A percentile compares a stretch with the other conserved stretches of the same genome.
Conservation (phyloP, 2,329 filamentous ascomycete genomes). For the Botrytis tulipae region DNA sequence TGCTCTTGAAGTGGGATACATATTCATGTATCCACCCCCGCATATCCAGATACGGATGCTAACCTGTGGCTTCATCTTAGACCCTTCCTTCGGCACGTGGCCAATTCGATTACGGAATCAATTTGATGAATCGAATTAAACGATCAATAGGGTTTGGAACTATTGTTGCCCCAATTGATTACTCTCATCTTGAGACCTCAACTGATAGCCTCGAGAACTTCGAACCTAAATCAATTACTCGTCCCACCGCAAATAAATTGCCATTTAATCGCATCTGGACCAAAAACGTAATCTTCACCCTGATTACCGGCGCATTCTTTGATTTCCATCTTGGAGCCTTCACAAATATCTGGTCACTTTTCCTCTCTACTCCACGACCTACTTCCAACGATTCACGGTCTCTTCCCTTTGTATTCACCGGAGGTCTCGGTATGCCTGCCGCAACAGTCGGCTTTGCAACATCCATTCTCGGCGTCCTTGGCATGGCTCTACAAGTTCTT, state of each 20-base stretch:
- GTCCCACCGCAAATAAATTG: slow-evolving; percentile 19
- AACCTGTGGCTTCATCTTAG: slow-evolving; percentile 3
- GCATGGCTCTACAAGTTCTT: slow-evolving; percentile 66
- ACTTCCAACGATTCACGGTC: slow-evolving; percentile 1
- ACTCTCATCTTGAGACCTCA: slow-evolving; percentile 22
- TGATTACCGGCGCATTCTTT: slow-evolving; percentile 50
- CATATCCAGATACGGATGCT: not conserved
- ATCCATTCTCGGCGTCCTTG: slow-evolving; percentile 66
- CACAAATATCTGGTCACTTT: slow-evolving; percentile 57
- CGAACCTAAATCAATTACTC: slow-evolving; percentile 9
- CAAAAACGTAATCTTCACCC: slow-evolving; percentile 43
- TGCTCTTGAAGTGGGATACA: slow-evolving; percentile 4
- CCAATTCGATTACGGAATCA: slow-evolving; percentile 14
- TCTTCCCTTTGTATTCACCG: slow-evolving; percentile 48
- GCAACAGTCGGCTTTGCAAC: slow-evolving; percentile 66
- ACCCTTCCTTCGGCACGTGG: slow-evolving; percentile 19
- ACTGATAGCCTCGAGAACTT: not conserved
- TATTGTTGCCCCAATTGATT: slow-evolving; percentile 20
- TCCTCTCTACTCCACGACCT: slow-evolving; percentile 56
- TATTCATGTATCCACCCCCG: not conserved
- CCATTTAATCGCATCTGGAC: slow-evolving; percentile 28
- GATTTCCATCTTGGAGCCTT: slow-evolving; percentile 45
- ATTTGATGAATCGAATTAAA: slow-evolving; percentile 17
- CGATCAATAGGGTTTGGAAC: slow-evolving; percentile 9
- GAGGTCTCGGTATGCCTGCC: slow-evolving; percentile 66